phyloP scores from a whole-genome alignment of 805 yeast genomes.

The Candida lessepsii region DNA sequence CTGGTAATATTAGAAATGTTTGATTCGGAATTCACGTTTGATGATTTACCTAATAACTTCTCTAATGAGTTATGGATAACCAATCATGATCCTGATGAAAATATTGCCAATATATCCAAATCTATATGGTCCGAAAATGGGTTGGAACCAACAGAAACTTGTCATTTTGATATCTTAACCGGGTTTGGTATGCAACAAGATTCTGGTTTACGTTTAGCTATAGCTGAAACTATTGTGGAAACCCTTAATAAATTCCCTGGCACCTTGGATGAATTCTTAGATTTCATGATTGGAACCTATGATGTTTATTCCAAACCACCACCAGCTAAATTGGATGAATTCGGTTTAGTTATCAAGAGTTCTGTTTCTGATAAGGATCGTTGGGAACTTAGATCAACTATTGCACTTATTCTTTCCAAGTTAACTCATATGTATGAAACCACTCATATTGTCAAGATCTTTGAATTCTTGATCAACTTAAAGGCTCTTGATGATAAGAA shows the following conservation, averaged over 20 bases:
- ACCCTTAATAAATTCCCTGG: constrained; percentile 42
- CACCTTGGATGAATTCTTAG: constrained; percentile 28
- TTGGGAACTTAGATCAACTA: constrained; percentile 85
- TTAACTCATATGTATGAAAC: constrained; percentile 49
- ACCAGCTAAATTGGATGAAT: constrained; percentile 72
- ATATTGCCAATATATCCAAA: constrained; percentile 61
- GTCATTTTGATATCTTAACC: constrained; percentile 33
- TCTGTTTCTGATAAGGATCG: constrained; percentile 63
- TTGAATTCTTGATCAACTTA: constrained; percentile 59
- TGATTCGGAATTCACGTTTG: constrained; percentile 77
- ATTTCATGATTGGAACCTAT: constrained; percentile 53
- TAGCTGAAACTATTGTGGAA: constrained; percentile 68
- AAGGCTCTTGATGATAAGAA: constrained; percentile 76
- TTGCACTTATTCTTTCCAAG: constrained; percentile 64
- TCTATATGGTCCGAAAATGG: constrained; percentile 85
- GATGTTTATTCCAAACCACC: constrained; percentile 65
- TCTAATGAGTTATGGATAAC: constrained; percentile 77
- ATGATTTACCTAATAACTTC: constrained; percentile 42
- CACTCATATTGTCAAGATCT: constrained; percentile 48
- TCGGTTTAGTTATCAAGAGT: constrained; percentile 70
- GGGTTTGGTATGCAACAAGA: constrained; percentile 52
- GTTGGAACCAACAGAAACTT: constrained; percentile 48
- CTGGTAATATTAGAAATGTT: constrained; percentile 76
- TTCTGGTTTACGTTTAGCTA: constrained; percentile 68
- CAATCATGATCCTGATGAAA: constrained; percentile 67